Percentiles rank a stretch among this genome's conserved stretches.
Evolutionary conservation across 2,329 filamentous ascomycete species (phyloP).

Genomic region (Calonectria fujianensis): DNA sequence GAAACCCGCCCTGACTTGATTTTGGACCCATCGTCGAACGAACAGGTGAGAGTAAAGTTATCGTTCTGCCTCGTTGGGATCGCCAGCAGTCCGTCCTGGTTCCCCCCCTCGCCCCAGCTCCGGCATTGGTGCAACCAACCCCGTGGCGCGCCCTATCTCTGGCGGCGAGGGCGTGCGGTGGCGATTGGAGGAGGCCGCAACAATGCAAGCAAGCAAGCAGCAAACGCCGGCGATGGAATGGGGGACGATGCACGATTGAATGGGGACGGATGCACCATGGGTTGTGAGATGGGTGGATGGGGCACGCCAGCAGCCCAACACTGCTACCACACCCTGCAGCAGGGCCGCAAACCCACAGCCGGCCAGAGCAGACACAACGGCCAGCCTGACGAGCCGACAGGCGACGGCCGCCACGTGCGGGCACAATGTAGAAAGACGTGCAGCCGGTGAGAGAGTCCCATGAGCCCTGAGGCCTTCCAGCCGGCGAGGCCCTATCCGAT

Average conservation of each 20-base stretch:
- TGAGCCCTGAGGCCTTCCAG: slow-evolving; percentile 14
- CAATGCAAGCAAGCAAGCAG: slow-evolving; percentile 33
- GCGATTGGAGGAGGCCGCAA: slow-evolving; percentile 35
- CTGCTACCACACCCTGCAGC: slow-evolving; percentile 10
- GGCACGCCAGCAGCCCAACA: slow-evolving; percentile 16
- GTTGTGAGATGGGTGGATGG: slow-evolving; percentile 6
- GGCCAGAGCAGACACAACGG: slow-evolving; percentile 6
- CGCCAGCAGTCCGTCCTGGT: slow-evolving; percentile 4
- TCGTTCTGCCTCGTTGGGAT: slow-evolving; percentile 7
- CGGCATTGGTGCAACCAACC: slow-evolving; percentile 31
- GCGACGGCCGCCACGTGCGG: slow-evolving; percentile 21
- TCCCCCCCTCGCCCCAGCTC: background rate
- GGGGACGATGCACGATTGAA: slow-evolving; percentile 8
- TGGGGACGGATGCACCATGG: slow-evolving; percentile 10
- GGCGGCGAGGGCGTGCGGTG: slow-evolving; percentile 34
- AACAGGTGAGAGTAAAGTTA: slow-evolving; percentile 17
- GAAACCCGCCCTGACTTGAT: slow-evolving; percentile 13
- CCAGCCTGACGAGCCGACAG: slow-evolving; percentile 19
- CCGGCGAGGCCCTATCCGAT: slow-evolving; percentile 23
- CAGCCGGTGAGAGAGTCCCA: slow-evolving; percentile 34
- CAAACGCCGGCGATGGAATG: slow-evolving; percentile 28
- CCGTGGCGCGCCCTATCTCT: slow-evolving; percentile 27
- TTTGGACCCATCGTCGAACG: slow-evolving; percentile 18
- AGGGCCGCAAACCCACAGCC: slow-evolving; percentile 28
- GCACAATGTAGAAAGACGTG: slow-evolving; percentile 14